phyloP scores from a whole-genome alignment of 148 eudicot genomes.

The Camellia japonica region DNA sequence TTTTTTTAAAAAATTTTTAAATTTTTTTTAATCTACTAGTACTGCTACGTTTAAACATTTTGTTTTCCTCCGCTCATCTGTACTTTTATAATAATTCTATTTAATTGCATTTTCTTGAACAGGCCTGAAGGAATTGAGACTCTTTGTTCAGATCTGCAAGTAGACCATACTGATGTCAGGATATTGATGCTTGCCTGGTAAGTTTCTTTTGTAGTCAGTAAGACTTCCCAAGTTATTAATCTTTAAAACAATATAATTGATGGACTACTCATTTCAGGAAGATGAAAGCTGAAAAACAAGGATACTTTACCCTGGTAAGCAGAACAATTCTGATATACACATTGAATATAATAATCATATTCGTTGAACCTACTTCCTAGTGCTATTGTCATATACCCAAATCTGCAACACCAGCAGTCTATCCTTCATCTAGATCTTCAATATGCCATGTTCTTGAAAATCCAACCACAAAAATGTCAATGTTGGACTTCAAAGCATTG shows the following conservation, averaged over 20 bases:
- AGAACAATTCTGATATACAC: constrained; percentile 2
- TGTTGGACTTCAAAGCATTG: too few relatives aligned
- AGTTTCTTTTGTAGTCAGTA: constrained; percentile 8
- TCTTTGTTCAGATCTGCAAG: constrained; percentile 80
- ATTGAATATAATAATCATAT: background rate
- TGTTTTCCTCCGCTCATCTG: background rate
- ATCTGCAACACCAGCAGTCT: background rate
- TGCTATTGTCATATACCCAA: background rate
- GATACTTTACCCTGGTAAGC: constrained; percentile 85
- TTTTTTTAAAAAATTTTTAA: too few relatives aligned
- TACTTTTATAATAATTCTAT: background rate
- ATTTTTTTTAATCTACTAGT: background rate
- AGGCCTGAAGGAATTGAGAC: constrained; percentile 95
- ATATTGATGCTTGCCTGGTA: constrained; percentile 97
- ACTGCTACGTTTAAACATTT: background rate
- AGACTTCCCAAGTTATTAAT: constrained; percentile 4
- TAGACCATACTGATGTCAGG: constrained; percentile 80
- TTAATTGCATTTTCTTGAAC: constrained; percentile 15
- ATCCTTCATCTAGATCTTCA: background rate
- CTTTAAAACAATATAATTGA: constrained; percentile 10
- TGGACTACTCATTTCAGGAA: constrained; percentile 55
- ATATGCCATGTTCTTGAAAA: background rate
- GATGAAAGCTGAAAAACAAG: constrained; percentile 90
- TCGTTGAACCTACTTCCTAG: background rate
- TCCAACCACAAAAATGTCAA: background rate